Evolutionary conservation across 441 rosid species (phyloP).

Genomic region (Iberis amara): DNA sequence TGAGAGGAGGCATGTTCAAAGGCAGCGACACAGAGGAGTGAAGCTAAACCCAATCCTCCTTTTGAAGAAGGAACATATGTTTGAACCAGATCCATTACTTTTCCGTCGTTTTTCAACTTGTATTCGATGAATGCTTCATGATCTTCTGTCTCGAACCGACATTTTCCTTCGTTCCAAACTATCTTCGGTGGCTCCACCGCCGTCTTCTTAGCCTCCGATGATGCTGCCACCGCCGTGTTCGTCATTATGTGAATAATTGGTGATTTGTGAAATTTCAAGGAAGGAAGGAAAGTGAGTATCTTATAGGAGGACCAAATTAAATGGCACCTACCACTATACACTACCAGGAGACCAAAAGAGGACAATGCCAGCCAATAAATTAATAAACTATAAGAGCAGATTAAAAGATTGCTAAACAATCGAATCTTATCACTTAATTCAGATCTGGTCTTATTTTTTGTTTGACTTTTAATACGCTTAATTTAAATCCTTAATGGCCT

Average conservation of each 20-base stretch:
- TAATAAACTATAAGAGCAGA: no score
- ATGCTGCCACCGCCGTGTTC: constrained; percentile 19
- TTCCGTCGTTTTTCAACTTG: constrained; percentile 41
- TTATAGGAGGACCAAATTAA: no score
- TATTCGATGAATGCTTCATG: constrained; percentile 60
- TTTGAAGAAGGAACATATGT: constrained; percentile 70
- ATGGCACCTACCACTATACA: no score
- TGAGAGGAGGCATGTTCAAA: constrained; percentile 59
- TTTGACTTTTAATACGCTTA: no score
- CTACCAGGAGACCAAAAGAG: no score
- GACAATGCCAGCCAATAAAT: no score
- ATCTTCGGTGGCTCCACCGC: constrained; percentile 33
- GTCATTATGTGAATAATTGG: neutral
- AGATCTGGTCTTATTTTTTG: no score
- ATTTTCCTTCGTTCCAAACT: constrained; percentile 43
- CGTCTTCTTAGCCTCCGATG: constrained; percentile 16
- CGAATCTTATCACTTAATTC: no score
- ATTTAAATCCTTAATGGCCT: no score
- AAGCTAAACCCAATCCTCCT: constrained; percentile 74
- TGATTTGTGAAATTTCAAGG: no score
- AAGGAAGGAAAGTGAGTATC: no score
- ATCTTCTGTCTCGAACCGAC: constrained; percentile 76
- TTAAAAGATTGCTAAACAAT: no score
- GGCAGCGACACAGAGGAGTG: constrained; percentile 68
- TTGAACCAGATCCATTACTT: constrained; percentile 67